Evolutionary conservation across 805 yeast genomes (phyloP), one percentile per base, ranked within the genome.

Genomic region (Pachysolen tannophilus): DNA sequence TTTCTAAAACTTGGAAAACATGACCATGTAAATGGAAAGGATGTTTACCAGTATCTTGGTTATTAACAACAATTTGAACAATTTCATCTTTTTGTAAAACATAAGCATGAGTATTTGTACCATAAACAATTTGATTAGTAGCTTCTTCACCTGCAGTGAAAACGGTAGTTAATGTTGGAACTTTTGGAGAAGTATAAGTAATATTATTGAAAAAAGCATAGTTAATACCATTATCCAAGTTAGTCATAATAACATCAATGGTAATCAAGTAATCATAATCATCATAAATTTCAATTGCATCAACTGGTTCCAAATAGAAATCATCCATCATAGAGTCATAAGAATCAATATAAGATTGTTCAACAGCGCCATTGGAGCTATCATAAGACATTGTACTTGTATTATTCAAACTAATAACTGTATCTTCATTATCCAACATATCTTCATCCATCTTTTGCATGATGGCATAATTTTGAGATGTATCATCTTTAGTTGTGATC

Each of bases 1-100:
- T 72, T 42, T 73, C 78, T 40, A 86, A 56, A 8, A 82, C 68
- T 63, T 90, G 97, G 83, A 88, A 90, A 33, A 59, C 74, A 58
- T 82, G 92, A 34, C 98, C 98, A 64, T 90, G 98, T 55, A 90
- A 65, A 63, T 90, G 98, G 92, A 90, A 90, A 20, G 98, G 97
- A 65, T 90, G 98, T 48, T 69, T 81, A 55, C 97, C 97, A 5
- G 94, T 75, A 59, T 90, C 98, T 41, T 63, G 62, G 60, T 87
- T 88, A 67, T 90, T 90, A 28, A 90, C 52, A 6, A 84, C 82
- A 46, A 90, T 72, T 54, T 90, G 94, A 23, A 90, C 72, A 39
- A 82, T 64, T 48, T 70, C 83, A 50, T 69, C 70, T 47, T 76
- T 67, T 44, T 75, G 72, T 39, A 90, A 62, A 11, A 90, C 85